Evolutionary conservation across 2,329 filamentous ascomycete genomes (phyloP).

Genomic region (Dendryphion nanum): DNA sequence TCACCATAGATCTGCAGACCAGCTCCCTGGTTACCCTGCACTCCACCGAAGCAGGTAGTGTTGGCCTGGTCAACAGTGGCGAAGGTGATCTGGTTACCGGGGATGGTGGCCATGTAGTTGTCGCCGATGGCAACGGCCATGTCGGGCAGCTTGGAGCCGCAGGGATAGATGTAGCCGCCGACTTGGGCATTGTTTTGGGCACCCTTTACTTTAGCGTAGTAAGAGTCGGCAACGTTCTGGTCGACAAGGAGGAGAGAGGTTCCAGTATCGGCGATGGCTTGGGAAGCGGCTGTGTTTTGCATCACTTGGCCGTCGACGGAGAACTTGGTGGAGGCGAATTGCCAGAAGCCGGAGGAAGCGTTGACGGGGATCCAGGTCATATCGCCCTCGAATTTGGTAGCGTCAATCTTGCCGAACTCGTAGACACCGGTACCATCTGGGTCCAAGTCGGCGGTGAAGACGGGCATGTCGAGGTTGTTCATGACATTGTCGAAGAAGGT

Average conservation of each 20-base stretch:
- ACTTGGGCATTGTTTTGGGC: constrained; percentile 35
- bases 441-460: constrained; percentile 71
- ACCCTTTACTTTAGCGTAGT: constrained; percentile 44
- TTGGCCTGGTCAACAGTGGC: constrained; percentile 38
- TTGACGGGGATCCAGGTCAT: constrained; percentile 64
- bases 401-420: constrained; percentile 72
- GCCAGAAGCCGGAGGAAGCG: constrained; percentile 66
- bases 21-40: constrained; percentile 57
- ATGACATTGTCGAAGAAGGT: constrained; percentile 74
- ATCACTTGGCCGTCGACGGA: constrained; percentile 56
- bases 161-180: constrained; percentile 47
- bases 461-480: constrained; percentile 58
- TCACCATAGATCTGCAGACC: constrained; percentile 64
- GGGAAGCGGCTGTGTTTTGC: constrained; percentile 49
- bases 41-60: constrained; percentile 64
- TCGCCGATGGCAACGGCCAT: constrained; percentile 57
- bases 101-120: constrained; percentile 56
- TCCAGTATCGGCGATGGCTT: constrained; percentile 54
- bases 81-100: constrained; percentile 46
- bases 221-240: constrained; percentile 48
- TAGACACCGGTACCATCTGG: constrained; percentile 62
- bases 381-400: constrained; percentile 59
- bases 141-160: constrained; percentile 41
- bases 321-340: constrained; percentile 60
- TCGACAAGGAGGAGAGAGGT: constrained; percentile 64